Base-by-base conservation (phyloP, 148 eudicot species). In the Vaccinium vitisidaea region DNA sequence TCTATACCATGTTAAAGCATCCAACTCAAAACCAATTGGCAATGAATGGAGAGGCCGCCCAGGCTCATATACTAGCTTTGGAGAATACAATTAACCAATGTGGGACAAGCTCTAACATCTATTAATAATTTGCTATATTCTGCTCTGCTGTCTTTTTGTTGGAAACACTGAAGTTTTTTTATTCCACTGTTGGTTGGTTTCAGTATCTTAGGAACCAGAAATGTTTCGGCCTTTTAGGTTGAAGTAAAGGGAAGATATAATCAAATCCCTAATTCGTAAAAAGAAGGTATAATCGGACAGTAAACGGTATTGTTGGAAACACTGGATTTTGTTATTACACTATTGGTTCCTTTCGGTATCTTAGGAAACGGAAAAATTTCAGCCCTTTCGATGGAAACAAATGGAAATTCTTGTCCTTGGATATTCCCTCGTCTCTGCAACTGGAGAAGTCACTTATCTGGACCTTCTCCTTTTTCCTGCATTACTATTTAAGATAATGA, bases 401-500 rank as follows among this genome's bases (percentile, higher is more conserved):
- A 63, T 23, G 70, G 67, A 23, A 69, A 69, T 30, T 69, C 43
- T 69, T 0, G 18, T 69, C 43, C 18, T 69, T 4, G 10, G 2
- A 23, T 19, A 43, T 43, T 49, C 19, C 43, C 43, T 27, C 13
- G 0, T 53, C 59, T 56, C 27, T 79, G 25, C 67, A 32, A 55
- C 67, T 83, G 61, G 58, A 50, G 74, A 53, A 81, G 65, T 78
- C 56, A 10, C 59, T 49, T 71, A 18, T 32, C 53, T 80, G 53
- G 61, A n/a, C 23, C 4, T 70, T 82, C 55, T 81, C n/a, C 32
- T 63, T 80, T 55, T 73, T 16, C 48, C 7, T 6, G 48, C 76
- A 27, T n/a, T 67, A 53, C 82, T 16, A 46, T 25, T 73, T 73
- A 36, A 6, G n/a, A 21, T 23, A 77, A 50, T n/a, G 50, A 65